Percentiles rank a stretch among this genome's conserved stretches.
These are phyloP conservation scores for Taphrina pruni DNA, from an alignment of 1,139 yeast species.

Conservation along the genomic window DNA sequence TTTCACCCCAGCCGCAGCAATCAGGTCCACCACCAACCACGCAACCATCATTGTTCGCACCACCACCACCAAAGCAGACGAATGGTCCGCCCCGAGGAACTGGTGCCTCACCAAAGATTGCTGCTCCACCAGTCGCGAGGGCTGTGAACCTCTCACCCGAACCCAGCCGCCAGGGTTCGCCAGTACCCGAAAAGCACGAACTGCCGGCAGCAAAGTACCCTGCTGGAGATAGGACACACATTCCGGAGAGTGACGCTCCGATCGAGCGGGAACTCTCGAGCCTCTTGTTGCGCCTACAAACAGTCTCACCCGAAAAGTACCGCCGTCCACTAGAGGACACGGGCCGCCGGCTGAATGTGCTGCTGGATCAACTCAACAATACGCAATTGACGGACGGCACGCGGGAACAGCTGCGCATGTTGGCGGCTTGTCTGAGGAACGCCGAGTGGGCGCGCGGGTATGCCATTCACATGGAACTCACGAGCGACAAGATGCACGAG, in stretches of 20 bases:
- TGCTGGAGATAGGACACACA: constrained; percentile 73
- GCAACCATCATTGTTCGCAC: constrained; percentile 39
- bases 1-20: constrained; percentile 47
- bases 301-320: constrained; percentile 73
- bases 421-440: constrained; percentile 60
- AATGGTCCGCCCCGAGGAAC: constrained; percentile 44
- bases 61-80: constrained; percentile 45
- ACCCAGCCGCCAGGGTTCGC: constrained; percentile 44
- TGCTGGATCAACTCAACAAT: constrained; percentile 81
- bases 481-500: constrained; percentile 71
- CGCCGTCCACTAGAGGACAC: constrained; percentile 78
- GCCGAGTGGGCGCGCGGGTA: constrained; percentile 69
- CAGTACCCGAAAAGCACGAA: constrained; percentile 43
- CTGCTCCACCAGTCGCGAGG: constrained; percentile 50
- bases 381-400: constrained; percentile 63
- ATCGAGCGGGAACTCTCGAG: constrained; percentile 63
- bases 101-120: constrained; percentile 42
- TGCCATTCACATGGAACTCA: constrained; percentile 60
- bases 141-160: constrained; percentile 49
- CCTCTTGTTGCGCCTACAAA: constrained; percentile 68
- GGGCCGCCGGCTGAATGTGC: constrained; percentile 75
- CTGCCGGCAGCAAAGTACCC: constrained; percentile 60
- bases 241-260: constrained; percentile 61
- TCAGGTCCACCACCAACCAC: constrained; percentile 46
- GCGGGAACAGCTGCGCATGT: constrained; percentile 56